Percentiles rank a stretch among this genome's conserved stretches.
Evolutionary conservation across 2,329 filamentous ascomycete genomes (phyloP).

Genomic region (Arachnopeziza araneosa): DNA sequence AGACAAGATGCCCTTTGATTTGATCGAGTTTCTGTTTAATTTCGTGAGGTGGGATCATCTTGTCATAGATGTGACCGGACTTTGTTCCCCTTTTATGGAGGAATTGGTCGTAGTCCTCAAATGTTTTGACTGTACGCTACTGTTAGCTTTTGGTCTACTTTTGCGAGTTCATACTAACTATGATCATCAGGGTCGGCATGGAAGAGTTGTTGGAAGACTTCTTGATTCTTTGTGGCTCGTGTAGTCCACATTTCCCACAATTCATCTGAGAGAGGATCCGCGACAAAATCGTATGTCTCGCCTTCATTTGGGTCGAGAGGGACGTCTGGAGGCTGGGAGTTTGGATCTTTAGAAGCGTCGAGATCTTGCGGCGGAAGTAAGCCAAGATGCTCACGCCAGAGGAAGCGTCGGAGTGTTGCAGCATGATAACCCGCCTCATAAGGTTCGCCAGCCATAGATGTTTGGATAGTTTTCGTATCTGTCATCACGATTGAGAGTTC

Average conservation of each 20-base stretch:
- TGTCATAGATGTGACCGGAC: slow-evolving; percentile 81
- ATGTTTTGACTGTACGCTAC: slow-evolving; percentile 63
- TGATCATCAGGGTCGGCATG: slow-evolving; percentile 86
- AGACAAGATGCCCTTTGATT: slow-evolving; percentile 84
- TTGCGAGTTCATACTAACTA: slow-evolving; percentile 41
- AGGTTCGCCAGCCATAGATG: slow-evolving; percentile 70
- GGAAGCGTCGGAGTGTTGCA: slow-evolving; percentile 69
- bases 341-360: slow-evolving; percentile 61
- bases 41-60: slow-evolving; percentile 66
- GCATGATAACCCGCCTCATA: slow-evolving; percentile 79
- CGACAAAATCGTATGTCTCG: slow-evolving; percentile 58
- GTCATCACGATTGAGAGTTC: slow-evolving; percentile 89
- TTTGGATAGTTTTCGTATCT: slow-evolving; percentile 66
- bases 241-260: slow-evolving; percentile 65
- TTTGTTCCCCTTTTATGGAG: slow-evolving; percentile 64
- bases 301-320: slow-evolving; percentile 62
- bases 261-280: slow-evolving; percentile 63
- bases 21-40: slow-evolving; percentile 70
- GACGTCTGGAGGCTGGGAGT: slow-evolving; percentile 66
- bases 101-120: slow-evolving; percentile 84
- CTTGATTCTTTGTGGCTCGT: slow-evolving; percentile 65
- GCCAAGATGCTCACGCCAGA: slow-evolving; percentile 90
- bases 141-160: not conserved
- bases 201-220: slow-evolving; percentile 73
- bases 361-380: slow-evolving; percentile 69